Evolutionary conservation across 179 eudicot genomes (phyloP), one percentile per base, ranked within the genome.

Genomic region (Vitellaria paradoxa): DNA sequence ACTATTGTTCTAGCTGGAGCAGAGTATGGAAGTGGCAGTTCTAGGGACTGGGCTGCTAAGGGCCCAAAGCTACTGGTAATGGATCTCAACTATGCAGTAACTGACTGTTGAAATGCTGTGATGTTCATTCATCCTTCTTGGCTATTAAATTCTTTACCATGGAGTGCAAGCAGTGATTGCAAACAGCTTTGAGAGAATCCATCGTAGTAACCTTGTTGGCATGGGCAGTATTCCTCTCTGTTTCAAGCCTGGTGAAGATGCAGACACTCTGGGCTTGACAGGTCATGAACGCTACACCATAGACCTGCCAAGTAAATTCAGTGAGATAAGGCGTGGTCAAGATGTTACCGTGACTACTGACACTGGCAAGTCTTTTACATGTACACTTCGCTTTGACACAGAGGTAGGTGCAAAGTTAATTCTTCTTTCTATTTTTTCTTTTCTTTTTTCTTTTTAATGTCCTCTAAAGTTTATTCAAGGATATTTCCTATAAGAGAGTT

Each of bases 1-100:
- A 80, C 85, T 67, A 81, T 83, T 79, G 81, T 93, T 76, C 72
- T 88, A 14, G 96, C 96, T 61, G 96, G 97, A 79, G 91, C 97
- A n/a, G 97, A 93, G 82, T 93, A 93, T 82, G 97, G 97, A 81
- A 93, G 96, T 84, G 97, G 97, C 49, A 93, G 97, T 75, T 93
- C 97, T 37, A 89, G 97, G 47, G 96, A 93, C 61, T 93, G 97
- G 97, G 97, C 97, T 78, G 97, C 97, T 53, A 93, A 93, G 86
- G 97, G 97, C 12, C 96, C 96, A 24, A 89, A 91, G 96, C 87
- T 91, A 75, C 93, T 73, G 90, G 96, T 88, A 63, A 6, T 59
- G 10, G 37, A 59, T 50, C 55, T 50, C 55, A 50, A 50, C 55
- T 50, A 0, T 2, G 55, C 9, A 50, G 2, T 12, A 7, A 7